Conservation (phyloP, 2,329 filamentous ascomycete genomes). For the Colletotrichum scovillei region DNA sequence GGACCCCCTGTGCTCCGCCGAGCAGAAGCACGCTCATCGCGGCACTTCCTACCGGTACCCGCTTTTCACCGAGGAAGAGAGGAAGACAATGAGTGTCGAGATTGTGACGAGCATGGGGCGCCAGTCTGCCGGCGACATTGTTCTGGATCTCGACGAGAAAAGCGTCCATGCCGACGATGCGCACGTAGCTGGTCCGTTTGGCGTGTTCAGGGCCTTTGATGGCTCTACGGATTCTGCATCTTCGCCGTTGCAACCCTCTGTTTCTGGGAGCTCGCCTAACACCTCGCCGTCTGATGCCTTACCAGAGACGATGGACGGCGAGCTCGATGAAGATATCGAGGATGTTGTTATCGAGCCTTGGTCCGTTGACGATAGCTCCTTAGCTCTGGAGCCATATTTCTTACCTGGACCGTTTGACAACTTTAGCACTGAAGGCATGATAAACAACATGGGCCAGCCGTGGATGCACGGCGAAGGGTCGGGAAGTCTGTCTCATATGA, state of each 20-base stretch:
- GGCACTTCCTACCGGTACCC: slow-evolving; percentile 51
- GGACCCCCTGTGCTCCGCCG: slow-evolving; percentile 39
- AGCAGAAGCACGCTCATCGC: slow-evolving; percentile 19
- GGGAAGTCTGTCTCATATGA: slow-evolving; percentile 6
- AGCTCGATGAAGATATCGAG: background rate
- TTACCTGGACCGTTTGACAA: background rate
- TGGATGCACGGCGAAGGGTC: slow-evolving; percentile 12
- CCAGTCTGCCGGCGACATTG: slow-evolving; percentile 37
- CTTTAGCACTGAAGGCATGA: slow-evolving; percentile 2
- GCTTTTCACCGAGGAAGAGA: slow-evolving; percentile 52
- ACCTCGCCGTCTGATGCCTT: background rate
- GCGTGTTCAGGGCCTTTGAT: slow-evolving; percentile 32
- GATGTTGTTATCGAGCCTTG: slow-evolving; percentile 19
- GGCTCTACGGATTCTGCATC: background rate
- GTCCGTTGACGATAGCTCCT: background rate
- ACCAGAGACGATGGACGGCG: background rate
- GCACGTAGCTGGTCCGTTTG: slow-evolving; percentile 30
- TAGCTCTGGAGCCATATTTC: slow-evolving; percentile 9
- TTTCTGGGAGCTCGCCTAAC: background rate
- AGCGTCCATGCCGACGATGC: background rate
- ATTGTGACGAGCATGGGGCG: slow-evolving; percentile 46
- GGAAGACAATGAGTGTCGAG: slow-evolving; percentile 47
- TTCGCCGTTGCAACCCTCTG: background rate
- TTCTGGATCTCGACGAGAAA: slow-evolving; percentile 40
- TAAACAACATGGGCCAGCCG: background rate